phyloP scores from a whole-genome alignment of 2,329 filamentous ascomycete species.

The Scedosporium apiospermum region DNA sequence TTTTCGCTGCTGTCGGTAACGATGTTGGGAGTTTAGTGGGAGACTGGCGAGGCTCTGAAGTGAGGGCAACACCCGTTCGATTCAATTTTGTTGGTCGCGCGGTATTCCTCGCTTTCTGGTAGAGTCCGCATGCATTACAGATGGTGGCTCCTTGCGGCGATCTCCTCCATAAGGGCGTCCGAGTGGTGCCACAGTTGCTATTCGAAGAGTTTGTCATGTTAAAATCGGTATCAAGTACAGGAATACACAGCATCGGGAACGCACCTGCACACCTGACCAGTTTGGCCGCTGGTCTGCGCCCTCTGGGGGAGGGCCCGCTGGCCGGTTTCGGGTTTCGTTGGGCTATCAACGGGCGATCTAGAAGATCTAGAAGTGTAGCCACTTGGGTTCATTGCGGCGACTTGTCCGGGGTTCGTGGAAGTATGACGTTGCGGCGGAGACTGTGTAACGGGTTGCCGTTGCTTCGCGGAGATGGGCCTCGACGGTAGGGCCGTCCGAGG shows the following conservation, averaged over 20 bases:
- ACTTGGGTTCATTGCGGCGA: not conserved
- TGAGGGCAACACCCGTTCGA: conserved; percentile 51
- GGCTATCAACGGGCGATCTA: not conserved
- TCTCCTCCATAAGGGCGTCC: conserved; percentile 88
- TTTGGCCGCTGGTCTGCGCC: conserved; percentile 3
- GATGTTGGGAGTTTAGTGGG: conserved; percentile 23
- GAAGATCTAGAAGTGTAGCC: not conserved
- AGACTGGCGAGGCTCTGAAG: conserved; percentile 30
- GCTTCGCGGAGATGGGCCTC: conserved; percentile 2
- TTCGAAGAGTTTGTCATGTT: conserved; percentile 1
- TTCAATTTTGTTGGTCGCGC: conserved; percentile 85
- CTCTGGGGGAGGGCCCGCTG: not conserved
- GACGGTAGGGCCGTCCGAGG: conserved; percentile 4
- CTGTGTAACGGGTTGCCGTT: conserved; percentile 3
- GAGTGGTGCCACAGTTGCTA: conserved; percentile 91
- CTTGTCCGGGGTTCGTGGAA: not conserved
- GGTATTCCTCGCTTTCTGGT: conserved; percentile 87
- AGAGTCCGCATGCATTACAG: conserved; percentile 94
- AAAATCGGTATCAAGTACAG: not conserved
- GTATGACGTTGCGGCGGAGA: not conserved
- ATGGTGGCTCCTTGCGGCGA: conserved; percentile 91
- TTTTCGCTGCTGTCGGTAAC: conserved; percentile 28
- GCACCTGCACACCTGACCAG: conserved; percentile 64
- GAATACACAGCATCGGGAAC: conserved; percentile 14
- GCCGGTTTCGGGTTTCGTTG: not conserved